Evolutionary conservation across 495 filamentous ascomycete species (phyloP), one percentile per base, ranked within the genome.

Genomic region (Penicillium fimorum): DNA sequence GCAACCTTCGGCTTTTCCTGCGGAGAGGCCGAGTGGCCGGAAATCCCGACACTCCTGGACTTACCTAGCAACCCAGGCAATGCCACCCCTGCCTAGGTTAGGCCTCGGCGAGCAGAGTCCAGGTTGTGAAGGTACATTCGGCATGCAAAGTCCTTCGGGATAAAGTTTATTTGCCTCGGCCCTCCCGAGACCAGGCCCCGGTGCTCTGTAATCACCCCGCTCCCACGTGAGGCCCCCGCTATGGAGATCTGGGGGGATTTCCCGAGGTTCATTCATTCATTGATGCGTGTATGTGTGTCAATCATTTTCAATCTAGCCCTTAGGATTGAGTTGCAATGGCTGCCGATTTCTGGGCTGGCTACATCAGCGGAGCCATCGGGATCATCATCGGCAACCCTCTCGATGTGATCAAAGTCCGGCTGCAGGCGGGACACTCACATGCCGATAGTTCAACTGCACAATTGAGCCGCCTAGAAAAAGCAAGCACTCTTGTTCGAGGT

Each of bases 341-440:
- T 32, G 81, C 88, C 53, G 90, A 93, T 71, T 96, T 94, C 73
- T 92, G 86, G 87, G 87, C 83, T 55, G 88, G 91, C 61, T 96
- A 96, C 71, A 73, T 93, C 60, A 90, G 87, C 63, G 92, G 92
- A 17, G 90, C 86, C 49, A 77, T 83, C 5, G 87, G 89, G 42
- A 96, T 96, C 60, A 74, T 94, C 35, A 86, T 96, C 52, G 92
- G 92, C 56, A 95, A 94, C 59, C 92, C 92, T 3, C 76, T 96
- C 0, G 92, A 96, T 63, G 76, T 96, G 2, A 76, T 94, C 62
- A 96, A 96, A 75, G 89, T 92, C 42, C 84, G 82, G 30, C 74
- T 91, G 5, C 92, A 96, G 78, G 86, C 90, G 44, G 77, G 78
- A 33, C 59, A 65, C 15, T 53, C 62, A 52, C 65, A 64, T 55